Base-by-base conservation (phyloP, 2,329 filamentous ascomycete genomes). In the Phialophora tarda region DNA sequence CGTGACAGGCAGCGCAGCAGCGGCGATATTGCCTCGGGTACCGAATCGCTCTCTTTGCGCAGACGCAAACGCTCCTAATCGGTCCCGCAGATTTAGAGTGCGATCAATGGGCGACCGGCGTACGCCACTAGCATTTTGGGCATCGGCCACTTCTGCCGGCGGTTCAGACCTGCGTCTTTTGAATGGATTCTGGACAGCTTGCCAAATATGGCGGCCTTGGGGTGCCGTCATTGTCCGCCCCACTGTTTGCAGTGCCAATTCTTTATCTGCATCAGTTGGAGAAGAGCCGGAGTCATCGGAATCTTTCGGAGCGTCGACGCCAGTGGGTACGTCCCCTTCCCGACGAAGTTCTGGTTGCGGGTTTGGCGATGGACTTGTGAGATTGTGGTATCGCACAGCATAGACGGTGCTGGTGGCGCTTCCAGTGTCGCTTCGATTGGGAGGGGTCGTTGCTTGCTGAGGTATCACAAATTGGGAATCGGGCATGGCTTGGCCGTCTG, bases 331-430 rank as follows among this genome's bases (percentile, higher is more conserved):
- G 28, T 58, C 53, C 28, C 48, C 41, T 24, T 55, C 59, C 4
- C 53, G 12, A 8, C 6, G 54, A n/a, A 62, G 12, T 10, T 66
- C 58, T 8, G 58, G 57, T 21, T 68, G 65, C 12, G 58, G 60
- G 24, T 67, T 66, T 58, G 76, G 82, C 47, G 81, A 83, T 64
- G 80, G 79, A 58, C 82, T 83, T 17, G 78, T 77, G 8, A 84
- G 79, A 14, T 85, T 82, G 71, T 88, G 85, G 72, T 89, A 88
- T 32, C 84, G 84, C 32, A 89, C 83, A 59, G 86, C 84, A 73
- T 89, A 89, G 4, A 88, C 84, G 0, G 87, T 89, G 68, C 86
- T 89, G 28, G 83, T 84, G 8, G 85, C 86, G 75, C 86, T 89
- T 5, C 83, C 84, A 0, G 85, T 88, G 71, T 89, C 86, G 23